phyloP scores from a whole-genome alignment of 345 rosid species.

The Balakata baccata region DNA sequence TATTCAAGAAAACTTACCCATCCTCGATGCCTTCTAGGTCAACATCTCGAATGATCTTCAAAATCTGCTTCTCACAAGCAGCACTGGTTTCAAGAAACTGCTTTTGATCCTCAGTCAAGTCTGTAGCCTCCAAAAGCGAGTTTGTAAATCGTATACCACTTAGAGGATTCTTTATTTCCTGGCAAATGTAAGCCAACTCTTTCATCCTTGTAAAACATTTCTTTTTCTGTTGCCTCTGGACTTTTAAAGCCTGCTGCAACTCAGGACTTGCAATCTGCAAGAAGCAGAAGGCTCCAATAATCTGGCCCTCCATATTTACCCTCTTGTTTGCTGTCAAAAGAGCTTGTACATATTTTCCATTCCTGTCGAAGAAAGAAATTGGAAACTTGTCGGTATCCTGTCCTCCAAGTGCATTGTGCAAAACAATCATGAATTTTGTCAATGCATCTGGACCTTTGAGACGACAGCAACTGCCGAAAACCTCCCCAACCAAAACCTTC shows the following conservation, averaged over 20 bases:
- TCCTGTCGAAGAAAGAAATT: constrained; percentile 69
- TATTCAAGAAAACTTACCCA: constrained; percentile 48
- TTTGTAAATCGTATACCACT: constrained; percentile 72
- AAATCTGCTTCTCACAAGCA: constrained; percentile 87
- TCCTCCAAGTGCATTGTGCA: constrained; percentile 87
- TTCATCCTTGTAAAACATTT: constrained; percentile 58
- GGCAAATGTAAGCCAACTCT: constrained; percentile 81
- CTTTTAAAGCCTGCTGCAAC: constrained; percentile 74
- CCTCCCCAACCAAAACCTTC: constrained; percentile 88
- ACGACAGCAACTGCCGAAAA: constrained; percentile 80
- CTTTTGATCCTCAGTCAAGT: constrained; percentile 75
- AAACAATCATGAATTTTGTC: constrained; percentile 84
- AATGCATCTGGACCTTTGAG: constrained; percentile 88
- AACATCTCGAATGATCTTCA: constrained; percentile 56
- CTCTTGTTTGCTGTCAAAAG: constrained; percentile 89
- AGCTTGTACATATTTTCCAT: constrained; percentile 67
- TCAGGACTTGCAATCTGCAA: constrained; percentile 93
- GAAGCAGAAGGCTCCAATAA: constrained; percentile 91
- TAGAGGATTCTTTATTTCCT: constrained; percentile 70
- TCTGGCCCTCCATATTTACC: constrained; percentile 60
- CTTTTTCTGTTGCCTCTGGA: constrained; percentile 72
- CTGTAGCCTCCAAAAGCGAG: constrained; percentile 69
- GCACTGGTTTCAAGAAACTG: constrained; percentile 79
- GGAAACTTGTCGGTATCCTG: constrained; percentile 81
- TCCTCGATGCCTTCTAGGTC: constrained; percentile 71